phyloP scores from a whole-genome alignment of 768 basidiomycete species.

The Pseudohyphozyma bogoriensis region DNA sequence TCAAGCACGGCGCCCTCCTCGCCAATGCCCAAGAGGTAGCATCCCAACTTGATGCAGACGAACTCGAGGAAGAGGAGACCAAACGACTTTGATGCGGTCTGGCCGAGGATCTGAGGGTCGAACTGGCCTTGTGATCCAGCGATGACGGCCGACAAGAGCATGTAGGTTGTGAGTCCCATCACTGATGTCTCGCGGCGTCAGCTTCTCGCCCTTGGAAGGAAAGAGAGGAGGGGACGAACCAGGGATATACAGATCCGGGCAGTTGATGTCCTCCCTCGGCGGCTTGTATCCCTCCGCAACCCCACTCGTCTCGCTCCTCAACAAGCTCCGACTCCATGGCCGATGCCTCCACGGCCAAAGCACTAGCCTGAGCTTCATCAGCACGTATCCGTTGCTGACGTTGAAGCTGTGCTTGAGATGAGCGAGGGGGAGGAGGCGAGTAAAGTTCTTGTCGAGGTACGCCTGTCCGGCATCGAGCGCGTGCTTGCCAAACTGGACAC shows the following conservation, averaged over 20 bases:
- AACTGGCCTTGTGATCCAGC: slow-evolving; percentile 74
- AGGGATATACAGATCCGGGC: slow-evolving; percentile 93
- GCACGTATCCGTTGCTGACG: slow-evolving; percentile 91
- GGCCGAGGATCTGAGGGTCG: slow-evolving; percentile 78
- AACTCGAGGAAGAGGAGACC: slow-evolving; percentile 82
- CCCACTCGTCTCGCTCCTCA: slow-evolving; percentile 50
- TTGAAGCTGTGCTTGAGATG: slow-evolving; percentile 85
- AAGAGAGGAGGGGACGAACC: slow-evolving; percentile 44
- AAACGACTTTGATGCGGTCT: slow-evolving; percentile 72
- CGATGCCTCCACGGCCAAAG: slow-evolving; percentile 93
- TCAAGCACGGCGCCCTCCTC: slow-evolving; percentile 60
- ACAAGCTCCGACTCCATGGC: slow-evolving; percentile 66
- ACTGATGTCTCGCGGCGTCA: slow-evolving; percentile 42
- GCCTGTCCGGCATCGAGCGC: slow-evolving; percentile 90
- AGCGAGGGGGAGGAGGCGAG: slow-evolving; percentile 53
- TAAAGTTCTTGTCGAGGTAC: slow-evolving; percentile 86
- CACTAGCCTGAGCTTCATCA: slow-evolving; percentile 72
- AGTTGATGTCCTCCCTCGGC: slow-evolving; percentile 89
- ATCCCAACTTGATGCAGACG: slow-evolving; percentile 75
- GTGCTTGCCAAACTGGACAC: slow-evolving; percentile 85
- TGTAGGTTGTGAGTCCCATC: slow-evolving; percentile 94
- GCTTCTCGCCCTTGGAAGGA: too few species aligned
- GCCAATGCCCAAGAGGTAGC: slow-evolving; percentile 83
- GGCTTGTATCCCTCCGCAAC: slow-evolving; percentile 65
- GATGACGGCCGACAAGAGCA: slow-evolving; percentile 67